phyloP scores from a whole-genome alignment of 2,329 filamentous ascomycete species.

The Pleomassaria siparia region DNA sequence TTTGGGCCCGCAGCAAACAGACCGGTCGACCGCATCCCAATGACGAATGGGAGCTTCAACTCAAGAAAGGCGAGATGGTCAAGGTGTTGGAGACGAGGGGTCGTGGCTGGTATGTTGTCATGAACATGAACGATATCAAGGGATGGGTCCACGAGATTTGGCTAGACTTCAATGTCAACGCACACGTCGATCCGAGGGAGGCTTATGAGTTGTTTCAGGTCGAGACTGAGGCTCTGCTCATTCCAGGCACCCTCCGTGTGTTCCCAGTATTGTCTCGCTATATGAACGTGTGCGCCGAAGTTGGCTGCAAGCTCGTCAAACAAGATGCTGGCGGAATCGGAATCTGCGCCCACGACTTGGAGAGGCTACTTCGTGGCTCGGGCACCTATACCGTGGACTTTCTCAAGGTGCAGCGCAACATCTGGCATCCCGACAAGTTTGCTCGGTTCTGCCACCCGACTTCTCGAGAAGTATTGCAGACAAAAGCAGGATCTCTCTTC shows the following conservation, averaged over 20 bases:
- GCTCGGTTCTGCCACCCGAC: constrained; percentile 26
- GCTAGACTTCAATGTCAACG: constrained; percentile 22
- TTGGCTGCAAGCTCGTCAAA: constrained; percentile 23
- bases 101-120: constrained; percentile 25
- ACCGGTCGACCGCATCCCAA: constrained; percentile 21
- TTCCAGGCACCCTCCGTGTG: constrained; percentile 13
- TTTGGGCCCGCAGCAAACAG: constrained; percentile 24
- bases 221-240: constrained; percentile 19
- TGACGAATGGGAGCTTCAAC: constrained; percentile 27
- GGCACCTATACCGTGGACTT: constrained; percentile 22
- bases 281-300: constrained; percentile 21
- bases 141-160: constrained; percentile 31
- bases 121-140: constrained; percentile 11
- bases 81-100: constrained; percentile 26
- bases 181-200: constrained; percentile 12
- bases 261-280: constrained; percentile 25
- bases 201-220: constrained; percentile 21
- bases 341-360: constrained; percentile 34
- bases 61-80: constrained; percentile 26
- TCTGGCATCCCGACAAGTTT: constrained; percentile 40
- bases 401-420: constrained; percentile 30
- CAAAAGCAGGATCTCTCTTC: constrained; percentile 30
- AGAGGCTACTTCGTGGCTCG: constrained; percentile 27
- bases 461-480: constrained; percentile 22
- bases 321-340: constrained; percentile 12